Conservation (phyloP, 2,329 filamentous ascomycete genomes). For the Trichophaea hybrida region DNA sequence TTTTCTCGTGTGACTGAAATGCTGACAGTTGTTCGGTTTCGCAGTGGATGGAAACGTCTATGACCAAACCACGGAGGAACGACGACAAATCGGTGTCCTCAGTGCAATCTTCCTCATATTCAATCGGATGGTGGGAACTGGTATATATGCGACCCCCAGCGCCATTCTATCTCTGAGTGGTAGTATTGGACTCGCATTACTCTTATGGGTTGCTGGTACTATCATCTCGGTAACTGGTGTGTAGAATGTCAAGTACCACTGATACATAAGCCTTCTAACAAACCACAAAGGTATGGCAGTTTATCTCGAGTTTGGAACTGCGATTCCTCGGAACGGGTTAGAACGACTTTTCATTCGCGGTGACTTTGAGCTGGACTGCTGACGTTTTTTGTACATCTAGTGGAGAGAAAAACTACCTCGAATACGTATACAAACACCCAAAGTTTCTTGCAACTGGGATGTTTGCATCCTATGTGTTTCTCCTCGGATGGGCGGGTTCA, state of each 20-base stretch:
- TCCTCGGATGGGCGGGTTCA: constrained; percentile 50
- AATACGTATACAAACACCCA: constrained; percentile 47
- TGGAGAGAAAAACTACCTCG: constrained; percentile 54
- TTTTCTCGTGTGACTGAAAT: too few species aligned
- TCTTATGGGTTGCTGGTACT: constrained; percentile 50
- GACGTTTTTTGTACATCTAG: constrained; percentile 35
- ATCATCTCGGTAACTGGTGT: constrained; percentile 45
- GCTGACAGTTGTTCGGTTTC: too few species aligned
- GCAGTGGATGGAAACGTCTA: neutral
- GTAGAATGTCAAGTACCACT: neutral
- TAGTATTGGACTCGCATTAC: constrained; percentile 46
- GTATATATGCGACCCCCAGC: constrained; percentile 51
- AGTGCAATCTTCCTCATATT: constrained; percentile 45
- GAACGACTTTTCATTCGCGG: constrained; percentile 5
- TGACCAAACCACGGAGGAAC: neutral
- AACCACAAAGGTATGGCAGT: constrained; percentile 36
- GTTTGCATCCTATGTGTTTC: constrained; percentile 47
- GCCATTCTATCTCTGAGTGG: constrained; percentile 44
- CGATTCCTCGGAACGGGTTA: constrained; percentile 37
- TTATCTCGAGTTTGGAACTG: constrained; percentile 52
- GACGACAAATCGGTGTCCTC: neutral
- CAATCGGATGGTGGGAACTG: constrained; percentile 52
- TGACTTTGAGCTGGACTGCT: neutral
- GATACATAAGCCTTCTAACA: too few species aligned
- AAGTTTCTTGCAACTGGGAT: constrained; percentile 47